Evolutionary conservation across 2,329 filamentous ascomycete species (phyloP).

Genomic region (Elsinoe batatas): DNA sequence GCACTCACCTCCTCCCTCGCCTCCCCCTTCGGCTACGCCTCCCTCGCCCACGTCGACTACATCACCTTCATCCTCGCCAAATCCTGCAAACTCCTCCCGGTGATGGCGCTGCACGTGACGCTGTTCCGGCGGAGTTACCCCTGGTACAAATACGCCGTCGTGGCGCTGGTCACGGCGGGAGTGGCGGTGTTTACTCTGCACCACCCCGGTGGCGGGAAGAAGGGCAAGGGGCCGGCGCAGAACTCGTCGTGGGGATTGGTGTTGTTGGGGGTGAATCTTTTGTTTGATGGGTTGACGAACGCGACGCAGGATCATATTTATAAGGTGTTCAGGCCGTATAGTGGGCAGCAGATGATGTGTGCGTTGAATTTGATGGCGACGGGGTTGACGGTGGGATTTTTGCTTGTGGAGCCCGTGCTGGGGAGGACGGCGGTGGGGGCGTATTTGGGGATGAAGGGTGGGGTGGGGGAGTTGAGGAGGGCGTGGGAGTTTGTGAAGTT

Average conservation of each 20-base stretch:
- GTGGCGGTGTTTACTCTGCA: conserved; percentile 94
- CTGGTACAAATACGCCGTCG: conserved; percentile 91
- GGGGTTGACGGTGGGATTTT: conserved; percentile 62
- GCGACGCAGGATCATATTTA: conserved; percentile 96
- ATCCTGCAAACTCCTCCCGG: conserved; percentile 95
- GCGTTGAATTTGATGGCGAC: conserved; percentile 88
- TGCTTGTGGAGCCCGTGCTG: conserved; percentile 71
- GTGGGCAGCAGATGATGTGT: conserved; percentile 98
- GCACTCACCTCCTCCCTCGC: conserved; percentile 80
- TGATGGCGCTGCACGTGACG: conserved; percentile 93
- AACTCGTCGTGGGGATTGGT: conserved; percentile 71
- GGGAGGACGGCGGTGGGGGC: conserved; percentile 45
- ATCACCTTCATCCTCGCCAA: conserved; percentile 96
- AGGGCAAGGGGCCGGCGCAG: conserved; percentile 30
- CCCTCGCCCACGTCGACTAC: conserved; percentile 89
- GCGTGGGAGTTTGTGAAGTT: conserved; percentile 71
- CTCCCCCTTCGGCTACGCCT: conserved; percentile 91
- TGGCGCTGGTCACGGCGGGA: conserved; percentile 79
- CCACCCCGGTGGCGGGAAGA: conserved; percentile 47
- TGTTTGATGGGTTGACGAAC: conserved; percentile 94
- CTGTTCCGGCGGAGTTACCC: conserved; percentile 84
- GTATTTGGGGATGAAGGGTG: conserved; percentile 32
- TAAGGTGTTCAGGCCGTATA: conserved; percentile 61
- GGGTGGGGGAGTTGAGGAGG: conserved; percentile 58
- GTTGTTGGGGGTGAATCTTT: conserved; percentile 75